Evolutionary conservation across 2,329 filamentous ascomycete species (phyloP), one percentile per base, ranked within the genome.

Genomic region (Epicoccum sorghinum): DNA sequence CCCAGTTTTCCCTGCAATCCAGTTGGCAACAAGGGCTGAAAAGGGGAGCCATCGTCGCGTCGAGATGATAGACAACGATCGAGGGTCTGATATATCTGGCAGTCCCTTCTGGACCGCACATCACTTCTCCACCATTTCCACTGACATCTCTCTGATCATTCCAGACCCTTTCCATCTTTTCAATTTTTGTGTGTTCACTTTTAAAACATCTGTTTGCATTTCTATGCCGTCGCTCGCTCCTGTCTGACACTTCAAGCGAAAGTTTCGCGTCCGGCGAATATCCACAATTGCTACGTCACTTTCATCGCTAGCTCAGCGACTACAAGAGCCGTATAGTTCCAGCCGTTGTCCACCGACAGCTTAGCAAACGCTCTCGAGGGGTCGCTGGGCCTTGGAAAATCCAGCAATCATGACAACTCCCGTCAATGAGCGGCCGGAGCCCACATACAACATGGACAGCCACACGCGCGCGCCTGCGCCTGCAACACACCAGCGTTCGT

Each of bases 371-470:
- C 30, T 18, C n/a, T 45, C 13, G 24, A 32, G 32, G 45, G 52
- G 47, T 46, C 42, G 46, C 46, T 55, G 52, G 41, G 36, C 39
- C 48, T 52, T 37, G 30, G 33, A 47, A 51, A 38, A 42, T 52
- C 33, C 46, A 47, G 49, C 56, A 54, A 59, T 29, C 51, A 77
- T 76, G 74, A 68, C 64, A 10, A 73, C 73, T 22, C 73, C 74
- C 12, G 59, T 66, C 8, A 44, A 61, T 37, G 72, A 76, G 47
- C 67, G 71, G 50, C 62, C 67, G 5, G 73, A 76, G 60, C 71
- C 71, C 14, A 71, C 65, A 4, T 76, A 73, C 56, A 61, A 69
- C 14, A 74, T 72, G 70, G 65, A 70, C 40, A 69, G 55, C 52
- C 60, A 60, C 24, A 59, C 58, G 14, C 60, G 59, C 24, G 58